Base-by-base conservation (phyloP, 352 stramenopile genomes). In the Pythium aristosporum region DNA sequence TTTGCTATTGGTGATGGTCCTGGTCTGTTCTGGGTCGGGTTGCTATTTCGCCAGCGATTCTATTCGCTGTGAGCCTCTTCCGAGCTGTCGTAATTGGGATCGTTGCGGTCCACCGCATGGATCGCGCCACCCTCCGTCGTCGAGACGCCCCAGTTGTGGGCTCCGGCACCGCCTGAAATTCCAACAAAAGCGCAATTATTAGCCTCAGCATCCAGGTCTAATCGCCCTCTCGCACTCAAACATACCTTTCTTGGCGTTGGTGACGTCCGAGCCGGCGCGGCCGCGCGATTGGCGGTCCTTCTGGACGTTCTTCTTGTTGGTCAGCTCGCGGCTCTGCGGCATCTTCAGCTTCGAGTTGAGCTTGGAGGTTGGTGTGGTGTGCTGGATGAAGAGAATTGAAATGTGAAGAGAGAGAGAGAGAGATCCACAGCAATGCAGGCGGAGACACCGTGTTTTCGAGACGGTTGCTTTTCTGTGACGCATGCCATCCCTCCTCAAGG, bases 291-390 rank as follows among this genome's bases (percentile, higher is more conserved):
- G 83, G 32, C 82, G 86, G 67, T 94, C 82, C 79, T 94, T 94
- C 64, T 86, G 69, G 63, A 87, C 80, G 69, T 90, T 92, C 76
- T 91, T 94, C 75, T 94, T 94, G 75, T 88, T 94, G 41, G 74
- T 54, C 51, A 92, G 74, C 62, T 92, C 82, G 46, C 83, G 86
- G 71, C 83, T 92, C 59, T 87, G 73, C 41, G 86, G 80, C 86
- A 94, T 94, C 18, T 37, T 63, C 59, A 5, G 28, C 10, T 39
- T 68, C 15, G 44, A 11, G 39, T 8, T 12, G 44, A 54, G 18
- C 8, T 57, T 57, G 51, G 44, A 9, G 59, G 15, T n/a, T 21
- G 36, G 15, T 23, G 21, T 28, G 6, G 12, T 60, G 37, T 4
- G 53, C 16, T 42, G 37, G 32, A 58, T 47, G 36, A 37, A 46